Base-by-base conservation (phyloP, 805 yeast species). In the Yarrowia sp. region DNA sequence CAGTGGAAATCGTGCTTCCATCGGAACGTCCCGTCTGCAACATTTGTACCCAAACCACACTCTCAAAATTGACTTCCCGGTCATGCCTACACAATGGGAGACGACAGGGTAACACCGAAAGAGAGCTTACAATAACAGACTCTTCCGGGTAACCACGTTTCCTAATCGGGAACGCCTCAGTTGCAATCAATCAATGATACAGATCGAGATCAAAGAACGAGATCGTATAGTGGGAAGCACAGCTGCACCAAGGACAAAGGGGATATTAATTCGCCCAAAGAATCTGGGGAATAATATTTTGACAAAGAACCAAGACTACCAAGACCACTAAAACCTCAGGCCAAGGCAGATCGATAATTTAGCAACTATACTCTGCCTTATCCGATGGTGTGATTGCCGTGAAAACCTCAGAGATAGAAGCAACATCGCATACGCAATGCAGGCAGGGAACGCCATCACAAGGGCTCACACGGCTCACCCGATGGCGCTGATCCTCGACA, bases 361-460 rank as follows among this genome's bases (percentile, higher is more conserved):
- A 19, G 45, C 59, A 53, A 53, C 42, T 40, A 14, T 52, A n/a
- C 16, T 55, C 45, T 40, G 16, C 61, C 43, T 42, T 56, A 56
- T 41, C 63, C 63, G 40, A 56, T 41, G 46, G 22, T 19, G 22
- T 9, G 61, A 40, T 41, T 53, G 46, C 38, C 61, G 8, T 15
- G 38, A 36, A 15, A 41, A 41, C 22, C 2, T 5, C 38, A 56
- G 48, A 41, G 48, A 56, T 56, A 41, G 63, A 56, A 56, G 38
- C 61, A 22, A 41, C 63, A 14, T 26, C 63, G 63, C 63, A 56
- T 56, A 41, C 63, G 48, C 63, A 15, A 56, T 56, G 63, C 63
- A 41, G 48, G 40, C 46, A 5, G 12, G 8, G 43, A 55, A 40
- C 14, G 16, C 4, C 40, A 19, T 40, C 46, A 40, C 46, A 40